Evolutionary conservation across 441 rosid species (phyloP), one percentile per base, ranked within the genome.

Genomic region (Mallotus japonicus): DNA sequence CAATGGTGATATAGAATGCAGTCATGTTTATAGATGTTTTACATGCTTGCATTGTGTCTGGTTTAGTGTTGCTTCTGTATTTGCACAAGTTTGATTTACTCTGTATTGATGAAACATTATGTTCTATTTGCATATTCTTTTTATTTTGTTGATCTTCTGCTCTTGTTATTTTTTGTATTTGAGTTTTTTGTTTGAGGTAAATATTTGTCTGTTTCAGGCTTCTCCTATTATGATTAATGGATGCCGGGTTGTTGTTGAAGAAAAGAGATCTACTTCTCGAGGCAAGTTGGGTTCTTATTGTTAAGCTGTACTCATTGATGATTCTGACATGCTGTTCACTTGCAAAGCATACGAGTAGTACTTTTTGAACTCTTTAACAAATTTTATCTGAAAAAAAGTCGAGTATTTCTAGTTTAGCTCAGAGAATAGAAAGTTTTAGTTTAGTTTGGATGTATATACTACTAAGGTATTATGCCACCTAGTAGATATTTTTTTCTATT

Each of bases 221-320:
- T 92, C 99, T 50, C 99, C 99, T 40, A 77, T 95, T 59, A 72
- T 77, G 62, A 86, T 95, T 77, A 79, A 82, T 83, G 97, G 97
- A 42, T 87, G 83, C 40, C 85, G 81, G 64, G 97, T 86, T 55
- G 80, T 82, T 65, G 88, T 95, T 73, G 99, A 95, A 84, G 93
- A 88, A 73, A 95, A 95, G 83, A 90, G 90, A 70, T 95, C 99
- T 32, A 91, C 98, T 16, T 75, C 86, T 65, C 89, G 98, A 87
- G 98, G 99, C 77, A 87, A 89, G 92, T 78, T 75, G 42, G 7
- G 49, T 68, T 79, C 78, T 72, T 7, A 70, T 22, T 3, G 12
- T 73, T 47, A 71, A 68, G 42, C 65, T 57, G 15, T 54, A 51
- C 50, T 72, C 3, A 12, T 9, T 37, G 70, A 74, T 20, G 51